phyloP scores from a whole-genome alignment of 2,329 filamentous ascomycete species.

The Iodosphaeria phyllophila region DNA sequence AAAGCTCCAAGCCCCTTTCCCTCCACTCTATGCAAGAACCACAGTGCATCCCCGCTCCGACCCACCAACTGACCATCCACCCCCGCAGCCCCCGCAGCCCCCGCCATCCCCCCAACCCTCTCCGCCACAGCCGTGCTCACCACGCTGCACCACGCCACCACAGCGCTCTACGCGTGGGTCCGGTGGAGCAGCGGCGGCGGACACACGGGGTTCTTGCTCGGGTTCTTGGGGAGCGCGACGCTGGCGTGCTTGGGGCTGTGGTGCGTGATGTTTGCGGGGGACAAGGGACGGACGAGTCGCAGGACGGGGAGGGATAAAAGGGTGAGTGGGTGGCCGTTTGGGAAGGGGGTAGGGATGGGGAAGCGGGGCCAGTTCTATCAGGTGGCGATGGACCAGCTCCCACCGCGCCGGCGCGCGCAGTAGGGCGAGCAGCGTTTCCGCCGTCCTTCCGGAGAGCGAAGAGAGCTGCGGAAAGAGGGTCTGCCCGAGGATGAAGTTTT shows the following conservation, averaged over 20 bases:
- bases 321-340: slow-evolving; percentile 21
- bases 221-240: slow-evolving; percentile 32
- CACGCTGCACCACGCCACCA: slow-evolving; percentile 41
- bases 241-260: slow-evolving; percentile 46
- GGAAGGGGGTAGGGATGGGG: slow-evolving; percentile 8
- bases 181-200: slow-evolving; percentile 39
- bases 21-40: too few species aligned
- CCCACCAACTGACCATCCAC: neutral
- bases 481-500: too few species aligned
- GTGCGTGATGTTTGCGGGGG: slow-evolving; percentile 27
- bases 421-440: too few species aligned
- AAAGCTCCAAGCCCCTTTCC: neutral
- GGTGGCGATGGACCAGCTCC: too few species aligned
- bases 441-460: too few species aligned
- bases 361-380: neutral
- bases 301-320: slow-evolving; percentile 21
- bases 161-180: slow-evolving; percentile 49
- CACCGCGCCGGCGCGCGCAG: too few species aligned
- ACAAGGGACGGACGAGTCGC: slow-evolving; percentile 15
- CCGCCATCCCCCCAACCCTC: slow-evolving; percentile 39
- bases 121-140: slow-evolving; percentile 48
- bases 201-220: slow-evolving; percentile 40
- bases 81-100: slow-evolving; percentile 12
- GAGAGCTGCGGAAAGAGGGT: too few species aligned
- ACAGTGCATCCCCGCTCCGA: neutral